Evolutionary conservation across 352 stramenopile species (phyloP).

Genomic region (Globisporangium cylindrosporum): DNA sequence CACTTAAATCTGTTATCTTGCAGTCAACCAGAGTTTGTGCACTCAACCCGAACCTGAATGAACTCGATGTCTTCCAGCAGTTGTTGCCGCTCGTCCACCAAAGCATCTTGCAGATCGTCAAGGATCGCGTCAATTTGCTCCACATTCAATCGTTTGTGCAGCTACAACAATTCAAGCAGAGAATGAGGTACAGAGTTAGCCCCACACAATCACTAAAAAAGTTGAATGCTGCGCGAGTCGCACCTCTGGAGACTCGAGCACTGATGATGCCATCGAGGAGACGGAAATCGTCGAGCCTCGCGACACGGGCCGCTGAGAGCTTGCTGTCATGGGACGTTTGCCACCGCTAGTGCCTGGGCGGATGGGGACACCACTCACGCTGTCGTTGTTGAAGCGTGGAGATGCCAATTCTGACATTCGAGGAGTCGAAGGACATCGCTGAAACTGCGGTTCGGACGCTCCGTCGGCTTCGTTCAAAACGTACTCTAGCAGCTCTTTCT

Average conservation of each 20-base stretch:
- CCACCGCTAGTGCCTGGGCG: slow-evolving; percentile 50
- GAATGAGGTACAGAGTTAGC: not conserved
- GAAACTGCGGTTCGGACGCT: slow-evolving; percentile 15
- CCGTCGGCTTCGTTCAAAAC: slow-evolving; percentile 30
- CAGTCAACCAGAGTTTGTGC: not conserved
- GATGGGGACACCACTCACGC: slow-evolving; percentile 22
- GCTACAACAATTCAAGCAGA: slow-evolving; percentile 18
- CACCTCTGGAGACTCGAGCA: slow-evolving; percentile 61
- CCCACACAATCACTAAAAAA: not conserved
- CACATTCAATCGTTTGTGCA: slow-evolving; percentile 54
- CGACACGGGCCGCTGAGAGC: slow-evolving; percentile 53
- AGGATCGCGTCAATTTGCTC: slow-evolving; percentile 73
- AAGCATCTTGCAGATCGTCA: slow-evolving; percentile 50
- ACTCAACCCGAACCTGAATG: slow-evolving; percentile 45
- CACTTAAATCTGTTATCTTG: too few species aligned
- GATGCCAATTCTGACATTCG: slow-evolving; percentile 36
- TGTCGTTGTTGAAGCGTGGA: slow-evolving; percentile 16
- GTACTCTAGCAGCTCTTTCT: slow-evolving; percentile 62
- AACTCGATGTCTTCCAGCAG: slow-evolving; percentile 84
- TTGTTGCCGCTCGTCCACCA: slow-evolving; percentile 56
- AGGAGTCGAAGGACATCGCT: slow-evolving; percentile 32
- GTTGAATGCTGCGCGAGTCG: not conserved
- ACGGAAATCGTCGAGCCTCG: slow-evolving; percentile 62
- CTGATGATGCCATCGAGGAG: slow-evolving; percentile 45
- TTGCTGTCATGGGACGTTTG: slow-evolving; percentile 36